Evolutionary conservation across 768 basidiomycete species (phyloP), one percentile per base, ranked within the genome.

Genomic region (Chalciporus pseudorubinellus): DNA sequence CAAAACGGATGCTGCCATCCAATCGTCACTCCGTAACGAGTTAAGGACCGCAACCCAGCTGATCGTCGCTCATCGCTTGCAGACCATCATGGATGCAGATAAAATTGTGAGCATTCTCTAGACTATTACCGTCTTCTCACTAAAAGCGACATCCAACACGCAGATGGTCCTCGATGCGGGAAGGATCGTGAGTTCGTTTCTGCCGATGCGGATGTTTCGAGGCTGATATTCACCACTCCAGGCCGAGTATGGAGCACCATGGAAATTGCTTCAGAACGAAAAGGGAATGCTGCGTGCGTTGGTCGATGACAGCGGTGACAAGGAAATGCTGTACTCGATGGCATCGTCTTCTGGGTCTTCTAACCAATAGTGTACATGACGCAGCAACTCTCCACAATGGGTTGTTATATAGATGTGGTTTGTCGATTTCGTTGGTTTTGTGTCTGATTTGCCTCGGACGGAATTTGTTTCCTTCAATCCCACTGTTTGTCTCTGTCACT

Each of bases 61-160:
- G 26, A 83, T 80, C 16, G 74, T 85, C 34, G 83, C 83, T 1
- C 82, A 84, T 62, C 74, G 83, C 16, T 59, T 81, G 8, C 73
- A 76, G 50, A 84, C 78, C 7, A 78, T 84, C 53, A 81, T 82
- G 71, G 82, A 83, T 46, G 78, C 81, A 4, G 82, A 85, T 60
- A 79, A 79, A 57, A 79, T 84, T 40, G 72, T 83, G 51, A 42
- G 68, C 58, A 6, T 6, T 19, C 18, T 29, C 45, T 31, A 24
- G n/a, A 40, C 39, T 9, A 7, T 26, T 26, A 6, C 29, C 4
- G 10, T 31, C 29, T 1, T 31, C 2, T 31, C 29, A 31, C 29
- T 31, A 31, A 12, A 12, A 1, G 14, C 28, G 18, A 12, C 14
- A 3, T n/a, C 1, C n/a, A 10, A 39, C n/a, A 4, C 39, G 12